These are phyloP conservation scores for Lasiosphaeria hispida DNA, from an alignment of 495 filamentous ascomycete genomes.

Conservation along the genomic window DNA sequence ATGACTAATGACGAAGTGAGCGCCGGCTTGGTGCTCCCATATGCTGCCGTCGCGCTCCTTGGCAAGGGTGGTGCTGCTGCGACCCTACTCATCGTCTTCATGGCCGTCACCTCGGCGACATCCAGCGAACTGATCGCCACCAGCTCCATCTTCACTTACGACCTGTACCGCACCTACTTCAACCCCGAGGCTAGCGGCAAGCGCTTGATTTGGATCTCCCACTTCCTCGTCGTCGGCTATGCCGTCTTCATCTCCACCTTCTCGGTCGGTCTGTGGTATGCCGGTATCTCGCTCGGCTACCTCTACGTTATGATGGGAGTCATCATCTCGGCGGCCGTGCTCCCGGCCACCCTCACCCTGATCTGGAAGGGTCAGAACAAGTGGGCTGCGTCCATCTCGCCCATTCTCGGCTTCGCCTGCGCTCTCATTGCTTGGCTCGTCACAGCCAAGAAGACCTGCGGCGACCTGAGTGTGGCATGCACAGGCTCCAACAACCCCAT, in stretches of 20 bases:
- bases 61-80: conserved; percentile 84
- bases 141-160: conserved; percentile 89
- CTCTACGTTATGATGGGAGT: conserved; percentile 90
- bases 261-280: conserved; percentile 74
- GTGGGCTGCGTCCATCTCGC: conserved; percentile 71
- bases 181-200: conserved; percentile 66
- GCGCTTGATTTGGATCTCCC: conserved; percentile 82
- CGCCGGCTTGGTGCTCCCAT: conserved; percentile 84
- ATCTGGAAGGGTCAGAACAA: conserved; percentile 83
- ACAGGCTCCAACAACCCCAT: conserved; percentile 85
- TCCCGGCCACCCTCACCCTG: conserved; percentile 77
- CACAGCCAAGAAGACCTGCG: conserved; percentile 75
- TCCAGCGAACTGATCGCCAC: conserved; percentile 92
- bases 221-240: conserved; percentile 71
- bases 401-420: conserved; percentile 71
- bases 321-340: conserved; percentile 81
- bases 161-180: conserved; percentile 75
- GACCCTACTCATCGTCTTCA: conserved; percentile 86
- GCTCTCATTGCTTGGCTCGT: conserved; percentile 88
- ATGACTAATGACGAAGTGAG: conserved; percentile 75
- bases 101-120: conserved; percentile 90
- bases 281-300: conserved; percentile 55
- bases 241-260: conserved; percentile 83
- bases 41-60: conserved; percentile 83
- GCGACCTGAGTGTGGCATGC: conserved; percentile 66